These are phyloP conservation scores for Monocercomonoides exilis DNA, from an alignment of 78 protist species.

Conservation along the genomic window DNA sequence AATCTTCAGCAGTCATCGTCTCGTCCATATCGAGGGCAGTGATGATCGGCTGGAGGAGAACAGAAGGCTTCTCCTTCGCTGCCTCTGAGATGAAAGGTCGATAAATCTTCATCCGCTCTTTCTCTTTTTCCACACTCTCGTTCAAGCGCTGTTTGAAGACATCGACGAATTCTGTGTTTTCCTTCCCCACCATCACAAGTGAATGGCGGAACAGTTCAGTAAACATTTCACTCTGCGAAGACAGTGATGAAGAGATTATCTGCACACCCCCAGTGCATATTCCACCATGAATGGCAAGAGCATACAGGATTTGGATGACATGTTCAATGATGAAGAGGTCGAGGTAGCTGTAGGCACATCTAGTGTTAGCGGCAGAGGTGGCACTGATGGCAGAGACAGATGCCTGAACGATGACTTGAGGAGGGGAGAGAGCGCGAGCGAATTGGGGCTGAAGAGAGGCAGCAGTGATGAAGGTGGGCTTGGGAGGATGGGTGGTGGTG, in stretches of 20 bases:
- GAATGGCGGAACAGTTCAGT: background rate
- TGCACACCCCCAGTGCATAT: background rate
- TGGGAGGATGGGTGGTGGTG: no score
- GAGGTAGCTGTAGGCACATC: no score
- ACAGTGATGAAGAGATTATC: background rate
- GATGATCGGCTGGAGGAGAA: background rate
- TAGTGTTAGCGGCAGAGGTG: no score
- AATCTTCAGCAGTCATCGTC: background rate
- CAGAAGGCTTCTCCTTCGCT: background rate
- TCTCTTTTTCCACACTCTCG: background rate
- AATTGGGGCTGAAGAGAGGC: no score
- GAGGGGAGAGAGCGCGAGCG: no score
- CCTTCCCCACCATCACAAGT: background rate
- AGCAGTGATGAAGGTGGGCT: no score
- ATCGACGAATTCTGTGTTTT: background rate
- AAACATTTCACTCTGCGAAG: background rate
- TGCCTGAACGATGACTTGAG: no score
- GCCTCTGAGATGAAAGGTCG: background rate
- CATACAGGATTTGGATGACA: background rate
- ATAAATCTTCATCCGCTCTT: background rate
- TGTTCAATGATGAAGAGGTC: background rate
- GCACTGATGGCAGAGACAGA: no score
- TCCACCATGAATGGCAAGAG: background rate
- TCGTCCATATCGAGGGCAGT: background rate
- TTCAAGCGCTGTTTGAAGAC: background rate